Base-by-base conservation (phyloP, 495 filamentous ascomycete species). In the Hypoxylon fragiforme region DNA sequence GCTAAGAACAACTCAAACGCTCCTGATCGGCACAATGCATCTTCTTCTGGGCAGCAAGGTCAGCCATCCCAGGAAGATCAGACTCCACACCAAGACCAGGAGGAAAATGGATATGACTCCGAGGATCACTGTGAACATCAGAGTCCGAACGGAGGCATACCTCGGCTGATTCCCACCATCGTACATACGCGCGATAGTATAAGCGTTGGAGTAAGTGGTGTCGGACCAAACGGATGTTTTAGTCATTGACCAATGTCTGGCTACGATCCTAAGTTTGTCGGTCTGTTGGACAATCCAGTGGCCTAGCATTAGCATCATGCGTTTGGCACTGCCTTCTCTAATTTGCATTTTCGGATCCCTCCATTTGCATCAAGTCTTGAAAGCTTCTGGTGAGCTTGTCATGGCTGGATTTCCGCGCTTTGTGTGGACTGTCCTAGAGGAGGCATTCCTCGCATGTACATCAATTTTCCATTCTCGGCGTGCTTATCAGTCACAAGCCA, bases 1-100 rank as follows among this genome's bases (percentile, higher is more conserved):
- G 72, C 77, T 3, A 90, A 89, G 71, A 73, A 77, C 59, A 70
- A 75, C 24, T 63, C 73, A 2, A 49, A 52, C 20, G 26, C 65
- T 9, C 31, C 49, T 3, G 71, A 69, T 36, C 44, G 42, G 34
- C 63, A 68, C 21, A 43, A 42, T 11, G 54, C 52, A 3, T 43
- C 63, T 2, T 46, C 63, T 21, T 47, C 65, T 40, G 57, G 61
- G 40, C 57, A 66, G 26, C 72, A 72, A 14, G 53, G 44, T 24
- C 56, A 48, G 18, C 43, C 54, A 6, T 28, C 45, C 43, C 68
- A 67, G 7, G 71, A 71, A 3, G 71, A 74, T 30, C 70, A 73
- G n/a, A 60, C 70, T 16, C 57, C 69, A 3, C 64, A 73, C 18
- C 67, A 70, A 39, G 70, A 67, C 7, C 36, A 52, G n/a, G 59